These are phyloP conservation scores for Penicillium rolfsii DNA, from an alignment of 2,329 filamentous ascomycete genomes.

Conservation along the genomic window DNA sequence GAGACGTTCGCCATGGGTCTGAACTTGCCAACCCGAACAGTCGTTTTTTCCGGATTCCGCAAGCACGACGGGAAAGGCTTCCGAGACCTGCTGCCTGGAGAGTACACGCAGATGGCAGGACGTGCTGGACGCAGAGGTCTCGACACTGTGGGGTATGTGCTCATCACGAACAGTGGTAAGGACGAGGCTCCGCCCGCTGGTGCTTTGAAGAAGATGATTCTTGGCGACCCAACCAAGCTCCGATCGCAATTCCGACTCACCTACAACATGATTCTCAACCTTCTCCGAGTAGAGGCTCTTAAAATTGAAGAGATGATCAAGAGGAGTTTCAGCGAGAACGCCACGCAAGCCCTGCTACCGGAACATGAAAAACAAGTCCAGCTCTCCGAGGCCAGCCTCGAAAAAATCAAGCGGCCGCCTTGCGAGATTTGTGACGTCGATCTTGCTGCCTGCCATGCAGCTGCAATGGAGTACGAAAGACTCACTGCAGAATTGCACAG, in stretches of 20 bases:
- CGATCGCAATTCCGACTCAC: conserved; percentile 95
- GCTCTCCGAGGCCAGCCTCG: conserved; percentile 85
- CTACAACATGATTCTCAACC: conserved; percentile 98
- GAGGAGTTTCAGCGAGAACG: conserved; percentile 97
- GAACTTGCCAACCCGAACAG: conserved; percentile 91
- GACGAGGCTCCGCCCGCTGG: conserved; percentile 87
- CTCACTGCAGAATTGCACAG: conserved; percentile 81
- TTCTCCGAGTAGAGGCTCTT: conserved; percentile 89
- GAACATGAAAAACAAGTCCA: conserved; percentile 96
- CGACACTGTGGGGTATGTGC: conserved; percentile 89
- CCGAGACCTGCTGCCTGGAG: conserved; percentile 86
- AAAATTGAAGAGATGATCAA: conserved; percentile 99
- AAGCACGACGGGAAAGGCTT: conserved; percentile 95
- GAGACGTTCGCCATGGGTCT: conserved; percentile 99
- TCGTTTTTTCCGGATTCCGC: conserved; percentile 95
- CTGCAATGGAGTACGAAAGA: conserved; percentile 76
- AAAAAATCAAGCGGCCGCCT: conserved; percentile 82
- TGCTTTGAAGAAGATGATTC: conserved; percentile 87
- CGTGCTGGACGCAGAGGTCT: conserved; percentile 90
- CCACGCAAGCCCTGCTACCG: conserved; percentile 88
- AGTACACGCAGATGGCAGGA: conserved; percentile 99
- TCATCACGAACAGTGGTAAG: conserved; percentile 79
- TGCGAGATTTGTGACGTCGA: conserved; percentile 81
- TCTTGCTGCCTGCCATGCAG: conserved; percentile 78
- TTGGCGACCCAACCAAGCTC: conserved; percentile 92